Percentiles rank a stretch among this genome's conserved stretches.
phyloP scores from a whole-genome alignment of 305 asterid species.

The Fraxinus sp. region DNA sequence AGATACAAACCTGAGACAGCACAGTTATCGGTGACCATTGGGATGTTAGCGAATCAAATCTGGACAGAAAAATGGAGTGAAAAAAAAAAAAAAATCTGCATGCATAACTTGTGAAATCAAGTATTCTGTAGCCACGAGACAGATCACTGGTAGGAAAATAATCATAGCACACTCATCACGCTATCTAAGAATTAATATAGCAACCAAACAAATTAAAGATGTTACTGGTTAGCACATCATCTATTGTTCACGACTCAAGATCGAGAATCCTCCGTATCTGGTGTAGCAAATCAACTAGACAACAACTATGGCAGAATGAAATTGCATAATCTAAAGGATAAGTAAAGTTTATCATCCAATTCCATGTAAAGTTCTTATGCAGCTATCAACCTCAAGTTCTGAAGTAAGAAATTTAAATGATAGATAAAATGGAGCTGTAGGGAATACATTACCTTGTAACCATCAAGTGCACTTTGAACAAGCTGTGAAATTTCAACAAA shows the following conservation, averaged over 20 bases:
- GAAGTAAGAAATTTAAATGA: constrained; percentile 4
- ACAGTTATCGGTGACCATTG: neutral
- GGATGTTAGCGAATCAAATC: neutral
- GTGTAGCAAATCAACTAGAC: neutral
- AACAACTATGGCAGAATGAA: neutral
- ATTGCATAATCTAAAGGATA: neutral
- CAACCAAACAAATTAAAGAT: constrained; percentile 1
- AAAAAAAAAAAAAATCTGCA: neutral
- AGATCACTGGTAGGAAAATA: neutral
- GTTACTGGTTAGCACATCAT: neutral
- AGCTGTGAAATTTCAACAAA: constrained; percentile 95
- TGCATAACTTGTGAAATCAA: neutral
- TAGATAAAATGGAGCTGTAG: constrained; percentile 2
- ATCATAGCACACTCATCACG: neutral
- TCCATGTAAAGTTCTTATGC: neutral
- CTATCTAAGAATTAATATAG: neutral
- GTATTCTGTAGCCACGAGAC: neutral
- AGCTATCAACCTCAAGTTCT: constrained; percentile 12
- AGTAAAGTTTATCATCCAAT: constrained; percentile 2
- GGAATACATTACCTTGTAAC: constrained; percentile 68
- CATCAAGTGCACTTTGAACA: constrained; percentile 98
- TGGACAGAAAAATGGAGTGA: neutral
- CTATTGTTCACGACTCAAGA: neutral
- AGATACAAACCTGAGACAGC: constrained; percentile 74
- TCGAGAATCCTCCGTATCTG: neutral